These are phyloP conservation scores for Rhinocladiella similis DNA, from an alignment of 2,329 filamentous ascomycete genomes.

Conservation along the genomic window DNA sequence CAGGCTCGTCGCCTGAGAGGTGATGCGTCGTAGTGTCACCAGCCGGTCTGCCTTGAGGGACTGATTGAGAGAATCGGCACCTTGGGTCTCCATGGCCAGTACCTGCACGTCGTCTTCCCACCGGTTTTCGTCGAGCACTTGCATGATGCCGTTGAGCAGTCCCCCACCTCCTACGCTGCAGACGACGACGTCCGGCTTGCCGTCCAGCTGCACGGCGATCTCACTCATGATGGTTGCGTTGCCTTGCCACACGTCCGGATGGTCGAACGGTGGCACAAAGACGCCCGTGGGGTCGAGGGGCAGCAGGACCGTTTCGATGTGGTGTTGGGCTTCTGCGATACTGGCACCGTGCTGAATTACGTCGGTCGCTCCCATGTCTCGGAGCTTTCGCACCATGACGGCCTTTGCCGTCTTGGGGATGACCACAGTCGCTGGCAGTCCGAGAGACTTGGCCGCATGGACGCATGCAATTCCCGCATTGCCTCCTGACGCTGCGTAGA, in stretches of 20 bases:
- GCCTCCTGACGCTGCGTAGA: constrained; percentile 78
- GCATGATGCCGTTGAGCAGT: constrained; percentile 72
- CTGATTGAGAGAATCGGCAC: constrained; percentile 67
- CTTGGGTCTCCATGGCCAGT: constrained; percentile 73
- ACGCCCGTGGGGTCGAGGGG: constrained; percentile 38
- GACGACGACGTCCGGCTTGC: constrained; percentile 66
- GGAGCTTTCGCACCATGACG: constrained; percentile 71
- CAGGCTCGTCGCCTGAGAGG: constrained; percentile 71
- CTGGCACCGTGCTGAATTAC: constrained; percentile 68
- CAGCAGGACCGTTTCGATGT: constrained; percentile 57
- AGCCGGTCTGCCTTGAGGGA: constrained; percentile 57
- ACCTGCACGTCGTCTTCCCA: constrained; percentile 47
- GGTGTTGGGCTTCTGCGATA: constrained; percentile 68
- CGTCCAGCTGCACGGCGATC: constrained; percentile 39
- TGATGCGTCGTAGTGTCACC: constrained; percentile 68
- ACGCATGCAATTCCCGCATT: constrained; percentile 84
- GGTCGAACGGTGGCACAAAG: constrained; percentile 50
- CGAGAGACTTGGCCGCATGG: constrained; percentile 66
- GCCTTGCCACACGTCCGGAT: constrained; percentile 47
- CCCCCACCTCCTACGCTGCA: constrained; percentile 81
- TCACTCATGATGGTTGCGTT: constrained; percentile 47
- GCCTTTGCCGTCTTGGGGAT: constrained; percentile 66
- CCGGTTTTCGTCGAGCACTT: constrained; percentile 54
- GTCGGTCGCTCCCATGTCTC: constrained; percentile 62
- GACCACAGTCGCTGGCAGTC: constrained; percentile 70